Percentiles rank a stretch among this genome's conserved stretches.
These are phyloP conservation scores for Astrocystis sublimbata DNA, from an alignment of 495 filamentous ascomycete genomes.

Conservation along the genomic window DNA sequence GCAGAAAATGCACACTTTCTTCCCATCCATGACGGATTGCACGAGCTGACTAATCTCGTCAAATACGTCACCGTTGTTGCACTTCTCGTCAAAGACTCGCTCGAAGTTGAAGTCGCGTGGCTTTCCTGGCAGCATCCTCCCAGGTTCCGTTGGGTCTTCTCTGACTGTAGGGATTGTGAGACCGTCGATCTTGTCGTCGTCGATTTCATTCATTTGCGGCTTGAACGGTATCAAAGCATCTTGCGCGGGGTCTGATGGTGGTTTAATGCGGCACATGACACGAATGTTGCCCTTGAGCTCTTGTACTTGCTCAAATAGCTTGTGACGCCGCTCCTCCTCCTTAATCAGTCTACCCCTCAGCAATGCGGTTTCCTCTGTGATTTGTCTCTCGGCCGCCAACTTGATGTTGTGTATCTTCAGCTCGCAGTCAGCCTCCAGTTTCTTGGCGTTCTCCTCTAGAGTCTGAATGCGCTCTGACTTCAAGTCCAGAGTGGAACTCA, in stretches of 20 bases:
- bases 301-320: conserved; percentile 96
- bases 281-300: conserved; percentile 99
- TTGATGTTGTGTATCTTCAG: conserved; percentile 41
- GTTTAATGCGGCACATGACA: conserved; percentile 96
- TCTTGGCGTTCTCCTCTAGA: conserved; percentile 71
- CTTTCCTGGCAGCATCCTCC: conserved; percentile 81
- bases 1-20: conserved; percentile 99
- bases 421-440: conserved; percentile 50
- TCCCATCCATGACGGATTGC: conserved; percentile 93
- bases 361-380: conserved; percentile 27
- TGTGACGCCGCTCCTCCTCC: conserved; percentile 87
- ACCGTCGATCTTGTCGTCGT: conserved; percentile 69
- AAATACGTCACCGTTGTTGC: conserved; percentile 85
- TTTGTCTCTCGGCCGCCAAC: conserved; percentile 31
- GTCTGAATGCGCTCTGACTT: conserved; percentile 39
- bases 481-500: conserved; percentile 31
- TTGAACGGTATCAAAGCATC: conserved; percentile 32
- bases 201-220: conserved; percentile 49
- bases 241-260: conserved; percentile 54
- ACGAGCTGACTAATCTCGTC: conserved; percentile 97
- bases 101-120: conserved; percentile 89
- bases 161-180: conserved; percentile 80
- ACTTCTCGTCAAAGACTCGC: conserved; percentile 78
- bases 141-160: conserved; percentile 79
- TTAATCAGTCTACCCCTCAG: conserved; percentile 77